Base-by-base conservation (phyloP, 176 grass and related monocot genomes). In the Eragrostis curvula region DNA sequence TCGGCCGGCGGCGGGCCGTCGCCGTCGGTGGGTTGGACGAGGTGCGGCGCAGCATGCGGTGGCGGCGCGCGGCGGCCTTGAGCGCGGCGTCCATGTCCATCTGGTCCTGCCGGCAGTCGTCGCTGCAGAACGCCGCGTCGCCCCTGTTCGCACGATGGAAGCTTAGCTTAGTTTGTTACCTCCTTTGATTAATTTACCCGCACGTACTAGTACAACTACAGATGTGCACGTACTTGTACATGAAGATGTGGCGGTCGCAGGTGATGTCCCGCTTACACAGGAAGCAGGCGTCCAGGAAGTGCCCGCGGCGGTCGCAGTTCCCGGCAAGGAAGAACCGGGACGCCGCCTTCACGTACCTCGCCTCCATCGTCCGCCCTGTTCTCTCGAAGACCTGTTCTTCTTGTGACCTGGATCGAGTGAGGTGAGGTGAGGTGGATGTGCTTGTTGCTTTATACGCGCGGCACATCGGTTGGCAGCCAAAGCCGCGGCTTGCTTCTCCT, bases 41-140 rank as follows among this genome's bases (percentile, higher is more conserved):
- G 42, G 3, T 42, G 76, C 45, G 39, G 1, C 1, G 49, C 23
- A 70, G 68, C 39, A 8, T n/a, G n/a, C n/a, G n/a, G n/a, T n/a
- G n/a, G n/a, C n/a, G n/a, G n/a, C n/a, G 85, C 60, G 27, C 65
- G 40, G 74, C 85, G 78, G 74, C 85, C 2, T 73, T 73, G 71
- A 94, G 88, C 10, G 88, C 81, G 45, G 87, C 82, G 66, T 94
- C 91, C 89, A 94, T 94, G 72, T 71, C 87, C 83, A 91, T 87
- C 81, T 89, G 86, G 71, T 91, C 84, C 65, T 81, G 59, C 72
- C 92, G 47, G 75, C 89, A 94, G 36, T 83, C 85, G 58, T 85
- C 78, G 77, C 92, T 91, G 75, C 92, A 94, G 75, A 94, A 94
- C 60, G 92, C 81, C 1, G 75, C 53, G 80, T 89, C 52, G 60